Percentiles rank a stretch among this genome's conserved stretches.
Conservation (phyloP, 345 rosid species). For the Cardamine resedifolia region DNA sequence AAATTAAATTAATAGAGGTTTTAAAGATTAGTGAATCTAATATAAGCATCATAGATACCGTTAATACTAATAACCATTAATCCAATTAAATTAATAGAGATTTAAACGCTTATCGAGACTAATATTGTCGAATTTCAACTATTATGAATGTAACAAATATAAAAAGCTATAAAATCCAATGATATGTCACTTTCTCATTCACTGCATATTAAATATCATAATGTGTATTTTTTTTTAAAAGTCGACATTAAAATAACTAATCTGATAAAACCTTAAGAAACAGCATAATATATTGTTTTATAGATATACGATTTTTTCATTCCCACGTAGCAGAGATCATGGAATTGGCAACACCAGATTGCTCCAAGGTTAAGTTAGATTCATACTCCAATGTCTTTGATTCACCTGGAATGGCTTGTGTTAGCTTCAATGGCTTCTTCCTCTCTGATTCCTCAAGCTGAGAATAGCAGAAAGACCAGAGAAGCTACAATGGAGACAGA, state of each 20-base stretch:
- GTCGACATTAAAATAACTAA: constrained; percentile 7
- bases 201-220: background rate
- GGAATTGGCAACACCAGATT: constrained; percentile 87
- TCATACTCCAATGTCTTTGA: constrained; percentile 69
- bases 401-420: constrained; percentile 87
- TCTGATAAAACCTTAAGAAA: constrained; percentile 24
- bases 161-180: background rate
- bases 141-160: background rate
- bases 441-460: constrained; percentile 55
- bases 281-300: constrained; percentile 8
- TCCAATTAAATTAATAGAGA: background rate
- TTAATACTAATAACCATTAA: background rate
- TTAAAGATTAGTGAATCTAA: background rate
- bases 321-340: constrained; percentile 51
- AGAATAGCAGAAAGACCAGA: constrained; percentile 88
- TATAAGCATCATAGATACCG: background rate
- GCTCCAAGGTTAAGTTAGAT: constrained; percentile 68
- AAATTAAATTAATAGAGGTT: background rate
- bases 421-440: constrained; percentile 67
- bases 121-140: background rate
- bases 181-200: constrained; percentile 3
- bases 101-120: background rate
- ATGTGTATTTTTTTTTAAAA: background rate
- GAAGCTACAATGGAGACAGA: constrained; percentile 53
- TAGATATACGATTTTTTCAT: constrained; percentile 24